Percentiles rank a stretch among this genome's conserved stretches.
These are phyloP conservation scores for Blastobotrys chiropterorum DNA, from an alignment of 805 yeast species.

Conservation along the genomic window DNA sequence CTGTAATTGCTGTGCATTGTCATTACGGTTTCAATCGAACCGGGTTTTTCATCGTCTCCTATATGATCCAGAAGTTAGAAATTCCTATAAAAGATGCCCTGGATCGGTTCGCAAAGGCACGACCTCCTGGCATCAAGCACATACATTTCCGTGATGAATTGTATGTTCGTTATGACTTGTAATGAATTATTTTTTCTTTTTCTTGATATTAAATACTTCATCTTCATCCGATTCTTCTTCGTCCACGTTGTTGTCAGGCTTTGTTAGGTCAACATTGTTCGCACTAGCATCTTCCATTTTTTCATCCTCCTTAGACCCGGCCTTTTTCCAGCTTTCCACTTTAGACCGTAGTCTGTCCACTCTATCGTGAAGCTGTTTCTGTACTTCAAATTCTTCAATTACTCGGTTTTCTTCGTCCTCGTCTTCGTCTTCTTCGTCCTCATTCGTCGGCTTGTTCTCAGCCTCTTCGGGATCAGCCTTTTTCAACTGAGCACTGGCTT, in stretches of 20 bases:
- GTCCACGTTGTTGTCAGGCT: background rate
- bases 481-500: background rate
- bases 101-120: conserved; percentile 48
- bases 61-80: conserved; percentile 52
- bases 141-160: conserved; percentile 71
- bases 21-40: conserved; percentile 80
- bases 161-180: conserved; percentile 47
- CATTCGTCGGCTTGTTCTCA: too few species aligned
- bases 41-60: conserved; percentile 66
- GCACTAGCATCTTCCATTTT: background rate
- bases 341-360: conserved; percentile 5
- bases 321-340: conserved; percentile 4
- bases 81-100: conserved; percentile 61
- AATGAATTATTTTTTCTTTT: background rate
- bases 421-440: conserved; percentile 11
- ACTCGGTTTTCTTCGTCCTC: conserved; percentile 19
- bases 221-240: background rate
- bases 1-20: conserved; percentile 62
- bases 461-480: conserved; percentile 12
- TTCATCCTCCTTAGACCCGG: background rate
- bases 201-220: background rate
- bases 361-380: conserved; percentile 4
- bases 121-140: conserved; percentile 70
- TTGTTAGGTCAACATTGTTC: too few species aligned
- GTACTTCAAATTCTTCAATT: conserved; percentile 13